Evolutionary conservation across 163 green algal genomes (phyloP).

Genomic region (Chlamydomonas reinhardtii): DNA sequence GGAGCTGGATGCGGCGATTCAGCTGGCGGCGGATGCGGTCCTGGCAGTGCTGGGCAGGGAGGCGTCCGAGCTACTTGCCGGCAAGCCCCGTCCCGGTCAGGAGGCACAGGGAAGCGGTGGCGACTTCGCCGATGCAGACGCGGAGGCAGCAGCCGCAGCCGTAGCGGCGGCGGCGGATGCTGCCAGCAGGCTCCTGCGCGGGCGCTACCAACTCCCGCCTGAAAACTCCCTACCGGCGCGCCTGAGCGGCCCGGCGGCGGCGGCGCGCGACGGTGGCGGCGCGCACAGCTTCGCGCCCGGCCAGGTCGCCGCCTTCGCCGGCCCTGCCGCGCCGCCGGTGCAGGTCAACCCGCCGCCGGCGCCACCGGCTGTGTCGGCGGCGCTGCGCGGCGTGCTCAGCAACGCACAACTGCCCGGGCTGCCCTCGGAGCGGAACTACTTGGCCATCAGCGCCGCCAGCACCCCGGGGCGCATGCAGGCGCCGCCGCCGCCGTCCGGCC

Average conservation of each 20-base stretch:
- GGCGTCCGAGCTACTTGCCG: background rate
- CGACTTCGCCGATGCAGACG: background rate
- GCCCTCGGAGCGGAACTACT: too few relatives aligned
- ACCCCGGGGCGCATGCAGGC: background rate
- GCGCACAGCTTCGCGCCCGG: conserved; percentile 36
- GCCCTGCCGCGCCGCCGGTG: background rate
- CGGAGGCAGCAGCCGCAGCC: background rate
- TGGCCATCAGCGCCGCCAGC: too few relatives aligned
- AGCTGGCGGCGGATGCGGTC: background rate
- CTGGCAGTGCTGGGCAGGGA: background rate
- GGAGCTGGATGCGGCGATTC: background rate
- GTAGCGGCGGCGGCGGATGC: background rate
- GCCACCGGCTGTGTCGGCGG: background rate
- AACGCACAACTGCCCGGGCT: background rate
- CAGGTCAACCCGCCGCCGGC: background rate
- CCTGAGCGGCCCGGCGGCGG: background rate
- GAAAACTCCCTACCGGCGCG: conserved; percentile 4
- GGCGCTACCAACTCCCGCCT: background rate
- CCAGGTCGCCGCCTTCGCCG: background rate
- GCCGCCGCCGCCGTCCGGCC: background rate
- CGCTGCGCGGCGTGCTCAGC: background rate
- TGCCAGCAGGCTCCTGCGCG: background rate
- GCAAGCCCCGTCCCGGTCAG: too few relatives aligned
- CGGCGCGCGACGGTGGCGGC: conserved; percentile 5
- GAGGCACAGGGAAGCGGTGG: background rate